A percentile compares a stretch with the other conserved stretches of the same genome.
These are phyloP conservation scores for Aspergillus awamori DNA, from an alignment of 2,329 filamentous ascomycete genomes.

Conservation along the genomic window DNA sequence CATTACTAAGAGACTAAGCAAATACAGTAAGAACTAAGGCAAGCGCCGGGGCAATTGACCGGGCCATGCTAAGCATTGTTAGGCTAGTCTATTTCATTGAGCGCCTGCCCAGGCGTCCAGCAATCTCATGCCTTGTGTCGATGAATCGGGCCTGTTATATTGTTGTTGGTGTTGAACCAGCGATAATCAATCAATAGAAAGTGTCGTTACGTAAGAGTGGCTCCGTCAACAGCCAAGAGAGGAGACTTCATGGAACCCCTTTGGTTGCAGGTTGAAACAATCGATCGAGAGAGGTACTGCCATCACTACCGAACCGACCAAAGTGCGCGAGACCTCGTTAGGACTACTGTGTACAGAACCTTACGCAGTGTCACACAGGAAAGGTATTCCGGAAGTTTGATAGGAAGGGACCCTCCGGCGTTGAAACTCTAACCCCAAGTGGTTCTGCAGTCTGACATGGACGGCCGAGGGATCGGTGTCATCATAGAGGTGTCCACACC, in stretches of 20 bases:
- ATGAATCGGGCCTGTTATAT: not conserved
- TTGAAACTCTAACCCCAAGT: not conserved
- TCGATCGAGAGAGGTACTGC: not conserved
- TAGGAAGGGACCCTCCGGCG: slow-evolving; percentile 3
- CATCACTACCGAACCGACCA: not conserved
- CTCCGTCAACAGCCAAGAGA: not conserved
- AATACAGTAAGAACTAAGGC: not conserved
- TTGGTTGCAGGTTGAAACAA: not conserved
- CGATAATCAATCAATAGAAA: too few species aligned
- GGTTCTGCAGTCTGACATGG: slow-evolving; percentile 1
- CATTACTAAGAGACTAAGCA: not conserved
- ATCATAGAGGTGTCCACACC: not conserved
- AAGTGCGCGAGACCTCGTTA: not conserved
- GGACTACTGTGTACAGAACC: slow-evolving; percentile 2
- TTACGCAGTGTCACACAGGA: not conserved
- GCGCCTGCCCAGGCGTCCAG: not conserved
- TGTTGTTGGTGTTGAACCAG: not conserved
- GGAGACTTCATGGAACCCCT: not conserved
- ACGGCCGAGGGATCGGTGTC: not conserved
- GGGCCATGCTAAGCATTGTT: slow-evolving; percentile 4
- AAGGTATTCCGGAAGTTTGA: slow-evolving; percentile 1
- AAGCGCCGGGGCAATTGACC: not conserved
- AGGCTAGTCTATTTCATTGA: not conserved
- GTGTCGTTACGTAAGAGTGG: slow-evolving; percentile 6
- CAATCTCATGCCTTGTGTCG: not conserved